A percentile compares a stretch with the other conserved stretches of the same genome.
phyloP scores from a whole-genome alignment of 305 asterid genomes.

The Plantago rigida region DNA sequence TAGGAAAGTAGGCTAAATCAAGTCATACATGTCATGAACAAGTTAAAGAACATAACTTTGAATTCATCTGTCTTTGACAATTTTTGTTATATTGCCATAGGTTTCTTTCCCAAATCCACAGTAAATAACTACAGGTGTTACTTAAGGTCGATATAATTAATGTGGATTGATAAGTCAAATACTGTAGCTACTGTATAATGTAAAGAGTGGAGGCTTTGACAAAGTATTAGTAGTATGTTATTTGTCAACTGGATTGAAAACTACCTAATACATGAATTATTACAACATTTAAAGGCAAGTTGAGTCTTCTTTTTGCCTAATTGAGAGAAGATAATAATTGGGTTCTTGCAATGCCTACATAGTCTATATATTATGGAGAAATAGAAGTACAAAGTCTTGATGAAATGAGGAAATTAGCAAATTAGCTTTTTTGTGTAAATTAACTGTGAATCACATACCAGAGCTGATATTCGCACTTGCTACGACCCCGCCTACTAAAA shows the following conservation, averaged over 20 bases:
- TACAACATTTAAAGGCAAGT: conserved; percentile 14
- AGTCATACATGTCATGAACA: conserved; percentile 19
- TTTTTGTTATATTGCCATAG: not conserved
- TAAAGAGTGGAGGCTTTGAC: not conserved
- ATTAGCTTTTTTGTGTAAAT: not conserved
- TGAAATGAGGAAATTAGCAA: not conserved
- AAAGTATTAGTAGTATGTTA: not conserved
- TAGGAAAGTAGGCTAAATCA: not conserved
- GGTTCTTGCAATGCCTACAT: conserved; percentile 3
- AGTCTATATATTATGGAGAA: not conserved
- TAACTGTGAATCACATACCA: conserved; percentile 39
- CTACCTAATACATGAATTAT: conserved; percentile 17
- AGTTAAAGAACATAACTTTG: conserved; percentile 20
- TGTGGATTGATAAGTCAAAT: not conserved
- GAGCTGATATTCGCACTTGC: conserved; percentile 65
- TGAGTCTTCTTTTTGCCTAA: conserved; percentile 11
- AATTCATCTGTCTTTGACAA: conserved; percentile 12
- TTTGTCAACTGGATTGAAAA: conserved; percentile 23
- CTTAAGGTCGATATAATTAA: not conserved
- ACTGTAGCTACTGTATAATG: not conserved
- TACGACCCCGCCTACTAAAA: conserved; percentile 66
- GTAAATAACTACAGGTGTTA: not conserved
- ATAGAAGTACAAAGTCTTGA: not conserved
- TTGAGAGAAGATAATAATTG: conserved; percentile 2
- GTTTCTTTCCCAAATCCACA: no score